These are phyloP conservation scores for Cyanidium caldarium DNA, from an alignment of 23 red algal species.

Conservation along the genomic window DNA sequence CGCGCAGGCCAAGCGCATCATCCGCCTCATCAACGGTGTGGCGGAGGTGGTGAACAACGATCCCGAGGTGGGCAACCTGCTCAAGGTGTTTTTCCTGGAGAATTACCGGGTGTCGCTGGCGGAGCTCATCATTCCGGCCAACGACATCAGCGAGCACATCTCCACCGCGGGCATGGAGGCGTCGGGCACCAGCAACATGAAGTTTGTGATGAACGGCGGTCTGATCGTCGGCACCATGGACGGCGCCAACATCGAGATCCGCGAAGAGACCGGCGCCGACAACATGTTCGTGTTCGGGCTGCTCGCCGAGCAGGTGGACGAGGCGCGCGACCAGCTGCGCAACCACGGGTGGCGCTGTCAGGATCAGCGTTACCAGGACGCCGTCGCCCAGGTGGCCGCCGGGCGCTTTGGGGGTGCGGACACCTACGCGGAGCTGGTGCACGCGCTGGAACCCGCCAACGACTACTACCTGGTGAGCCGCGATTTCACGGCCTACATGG, in stretches of 20 bases:
- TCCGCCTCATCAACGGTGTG: slow-evolving; percentile 96
- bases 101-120: slow-evolving; percentile 96
- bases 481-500: slow-evolving; percentile 97
- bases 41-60: slow-evolving; percentile 89
- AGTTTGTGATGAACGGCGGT: slow-evolving; percentile 99
- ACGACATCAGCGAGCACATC: slow-evolving; percentile 96
- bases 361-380: slow-evolving; percentile 62
- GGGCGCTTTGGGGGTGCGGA: slow-evolving; percentile 58
- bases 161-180: slow-evolving; percentile 98
- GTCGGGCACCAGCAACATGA: slow-evolving; percentile 98
- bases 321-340: slow-evolving; percentile 63
- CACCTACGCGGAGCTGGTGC: slow-evolving; percentile 31
- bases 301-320: slow-evolving; percentile 50
- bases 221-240: slow-evolving; percentile 98
- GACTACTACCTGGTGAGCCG: slow-evolving; percentile 90
- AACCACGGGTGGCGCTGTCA: slow-evolving; percentile 43
- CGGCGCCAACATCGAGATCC: slow-evolving; percentile 99
- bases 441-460: slow-evolving; percentile 62
- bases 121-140: slow-evolving; percentile 87
- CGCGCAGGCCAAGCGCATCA: slow-evolving; percentile 90
- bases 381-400: slow-evolving; percentile 42
- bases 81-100: slow-evolving; percentile 92
- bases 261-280: slow-evolving; percentile 74
- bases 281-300: slow-evolving; percentile 98
- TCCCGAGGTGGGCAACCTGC: slow-evolving; percentile 40